A percentile compares a stretch with the other conserved stretches of the same genome.
These are phyloP conservation scores for Abrus precatorius DNA, from an alignment of 306 rosid species.

Conservation along the genomic window DNA sequence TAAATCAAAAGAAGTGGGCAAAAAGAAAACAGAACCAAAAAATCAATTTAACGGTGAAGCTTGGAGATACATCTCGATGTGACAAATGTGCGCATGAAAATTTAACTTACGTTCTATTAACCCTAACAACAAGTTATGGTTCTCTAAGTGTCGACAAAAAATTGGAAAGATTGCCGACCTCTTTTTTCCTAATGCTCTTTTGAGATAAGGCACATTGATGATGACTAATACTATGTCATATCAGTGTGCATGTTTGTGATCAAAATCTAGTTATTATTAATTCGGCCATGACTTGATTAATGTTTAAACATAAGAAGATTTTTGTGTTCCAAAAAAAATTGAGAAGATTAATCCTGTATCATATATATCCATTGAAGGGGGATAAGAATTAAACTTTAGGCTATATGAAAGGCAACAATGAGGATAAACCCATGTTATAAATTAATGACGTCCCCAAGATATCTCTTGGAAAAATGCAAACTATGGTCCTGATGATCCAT, in stretches of 20 bases:
- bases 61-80: background rate
- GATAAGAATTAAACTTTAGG: conserved; percentile 53
- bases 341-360: background rate
- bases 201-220: conserved; percentile 27
- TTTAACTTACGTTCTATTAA: background rate
- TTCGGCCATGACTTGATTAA: background rate
- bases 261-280: conserved; percentile 7
- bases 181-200: background rate
- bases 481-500: conserved; percentile 1
- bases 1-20: conserved; percentile 30
- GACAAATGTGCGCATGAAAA: conserved; percentile 11
- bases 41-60: background rate
- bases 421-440: conserved; percentile 27
- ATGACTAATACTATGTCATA: conserved; percentile 2
- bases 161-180: background rate
- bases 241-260: background rate
- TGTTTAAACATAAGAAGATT: background rate
- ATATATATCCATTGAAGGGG: conserved; percentile 10
- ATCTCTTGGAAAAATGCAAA: conserved; percentile 23
- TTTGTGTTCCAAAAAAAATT: too few relatives aligned
- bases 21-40: conserved; percentile 15
- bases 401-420: conserved; percentile 31
- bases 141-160: conserved; percentile 16
- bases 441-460: background rate
- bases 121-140: background rate